Evolutionary conservation across 2,329 filamentous ascomycete species (phyloP).

Genomic region (Penicillium brasilianum): DNA sequence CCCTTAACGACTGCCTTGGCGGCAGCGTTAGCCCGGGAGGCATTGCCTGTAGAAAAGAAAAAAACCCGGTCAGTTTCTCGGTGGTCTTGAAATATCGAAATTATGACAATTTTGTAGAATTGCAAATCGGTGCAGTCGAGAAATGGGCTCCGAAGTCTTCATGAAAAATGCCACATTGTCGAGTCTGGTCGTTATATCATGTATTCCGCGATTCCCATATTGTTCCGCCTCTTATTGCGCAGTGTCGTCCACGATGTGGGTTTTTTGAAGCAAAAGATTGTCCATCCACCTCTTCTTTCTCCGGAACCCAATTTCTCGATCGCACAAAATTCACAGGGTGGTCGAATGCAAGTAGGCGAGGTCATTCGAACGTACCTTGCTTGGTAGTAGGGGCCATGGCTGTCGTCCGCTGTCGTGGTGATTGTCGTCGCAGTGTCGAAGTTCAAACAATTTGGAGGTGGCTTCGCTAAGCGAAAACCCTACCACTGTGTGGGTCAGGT

Average conservation of each 20-base stretch:
- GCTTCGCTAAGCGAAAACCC: constrained; percentile 50
- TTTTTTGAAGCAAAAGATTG: constrained; percentile 13
- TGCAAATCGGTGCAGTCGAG: constrained; percentile 15
- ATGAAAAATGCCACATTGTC: background rate
- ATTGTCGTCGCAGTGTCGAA: constrained; percentile 52
- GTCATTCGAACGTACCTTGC: constrained; percentile 48
- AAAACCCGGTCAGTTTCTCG: constrained; percentile 33
- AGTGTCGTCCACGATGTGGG: constrained; percentile 14
- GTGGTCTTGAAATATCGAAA: constrained; percentile 22
- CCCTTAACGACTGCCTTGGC: constrained; percentile 96
- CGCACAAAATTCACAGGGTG: constrained; percentile 28
- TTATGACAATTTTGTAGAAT: constrained; percentile 20
- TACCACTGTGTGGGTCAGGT: constrained; percentile 47
- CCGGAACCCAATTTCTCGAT: constrained; percentile 25
- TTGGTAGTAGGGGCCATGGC: constrained; percentile 56
- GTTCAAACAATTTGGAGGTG: constrained; percentile 46
- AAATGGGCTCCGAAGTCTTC: constrained; percentile 4
- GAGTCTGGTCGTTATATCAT: background rate
- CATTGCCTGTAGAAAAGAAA: constrained; percentile 43
- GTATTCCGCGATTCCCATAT: background rate
- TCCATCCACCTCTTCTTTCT: constrained; percentile 13
- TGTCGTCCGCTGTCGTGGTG: constrained; percentile 52
- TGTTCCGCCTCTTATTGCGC: constrained; percentile 12
- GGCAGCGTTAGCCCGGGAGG: constrained; percentile 81
- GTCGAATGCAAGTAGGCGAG: constrained; percentile 49